Evolutionary conservation across 2,329 filamentous ascomycete genomes (phyloP).

Genomic region (Calonectria fujianensis): DNA sequence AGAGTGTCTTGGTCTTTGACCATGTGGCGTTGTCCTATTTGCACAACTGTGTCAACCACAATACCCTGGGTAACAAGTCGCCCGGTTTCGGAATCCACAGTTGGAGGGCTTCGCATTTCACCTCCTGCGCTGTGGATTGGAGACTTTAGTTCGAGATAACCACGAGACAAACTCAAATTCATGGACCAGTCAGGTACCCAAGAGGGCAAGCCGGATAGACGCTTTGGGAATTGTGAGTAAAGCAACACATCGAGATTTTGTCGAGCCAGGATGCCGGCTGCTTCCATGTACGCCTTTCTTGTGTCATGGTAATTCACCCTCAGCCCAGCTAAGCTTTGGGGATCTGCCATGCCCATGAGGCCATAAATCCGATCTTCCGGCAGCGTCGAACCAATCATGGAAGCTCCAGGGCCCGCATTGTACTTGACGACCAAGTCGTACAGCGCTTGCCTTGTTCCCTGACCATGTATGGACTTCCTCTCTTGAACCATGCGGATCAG

Average conservation of each 20-base stretch:
- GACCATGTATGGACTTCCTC: slow-evolving; percentile 56
- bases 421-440: slow-evolving; percentile 57
- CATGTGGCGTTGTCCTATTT: slow-evolving; percentile 47
- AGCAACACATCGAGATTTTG: slow-evolving; percentile 55
- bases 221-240: slow-evolving; percentile 56
- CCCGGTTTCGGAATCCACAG: slow-evolving; percentile 32
- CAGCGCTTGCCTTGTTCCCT: slow-evolving; percentile 40
- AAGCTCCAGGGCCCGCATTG: slow-evolving; percentile 52
- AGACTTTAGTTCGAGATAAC: slow-evolving; percentile 50
- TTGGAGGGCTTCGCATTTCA: not conserved
- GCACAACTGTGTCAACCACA: slow-evolving; percentile 48
- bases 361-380: slow-evolving; percentile 58
- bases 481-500: slow-evolving; percentile 56
- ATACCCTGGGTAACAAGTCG: slow-evolving; percentile 49
- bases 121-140: slow-evolving; percentile 54
- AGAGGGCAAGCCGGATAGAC: slow-evolving; percentile 52
- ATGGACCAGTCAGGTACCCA: slow-evolving; percentile 61
- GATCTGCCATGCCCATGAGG: slow-evolving; percentile 55
- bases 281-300: slow-evolving; percentile 45
- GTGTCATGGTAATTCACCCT: slow-evolving; percentile 39
- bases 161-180: slow-evolving; percentile 52
- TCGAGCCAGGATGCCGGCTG: slow-evolving; percentile 48
- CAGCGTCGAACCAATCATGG: slow-evolving; percentile 54
- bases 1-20: not conserved
- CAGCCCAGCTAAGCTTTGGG: slow-evolving; percentile 22